A percentile compares a stretch with the other conserved stretches of the same genome.
Conservation (phyloP, 225 moss, liverwort and hornwort genomes). For the Sphagnum tenellum region DNA sequence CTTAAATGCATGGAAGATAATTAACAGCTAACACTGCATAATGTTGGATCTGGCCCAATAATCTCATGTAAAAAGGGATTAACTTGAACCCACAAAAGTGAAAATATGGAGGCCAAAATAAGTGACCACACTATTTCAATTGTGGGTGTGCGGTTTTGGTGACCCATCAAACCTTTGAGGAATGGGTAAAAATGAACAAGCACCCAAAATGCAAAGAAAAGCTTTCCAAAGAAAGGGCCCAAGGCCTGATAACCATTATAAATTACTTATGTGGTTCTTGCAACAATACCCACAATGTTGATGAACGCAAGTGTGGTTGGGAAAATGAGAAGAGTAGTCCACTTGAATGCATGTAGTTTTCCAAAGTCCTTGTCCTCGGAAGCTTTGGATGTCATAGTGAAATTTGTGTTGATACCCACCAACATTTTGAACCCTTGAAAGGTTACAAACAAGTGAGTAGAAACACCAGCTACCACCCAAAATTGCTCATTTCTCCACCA, state of each 20-base stretch:
- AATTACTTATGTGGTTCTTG: slow-evolving; percentile 83
- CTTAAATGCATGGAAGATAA: no score
- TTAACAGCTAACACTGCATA: slow-evolving; percentile 62
- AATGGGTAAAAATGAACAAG: slow-evolving; percentile 94
- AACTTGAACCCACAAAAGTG: slow-evolving; percentile 82
- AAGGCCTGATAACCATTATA: slow-evolving; percentile 87
- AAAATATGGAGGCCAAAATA: slow-evolving; percentile 91
- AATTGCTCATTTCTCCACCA: slow-evolving; percentile 99
- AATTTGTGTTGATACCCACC: slow-evolving; percentile 81
- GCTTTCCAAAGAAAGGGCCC: slow-evolving; percentile 91
- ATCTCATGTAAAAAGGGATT: slow-evolving; percentile 66
- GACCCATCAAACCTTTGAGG: slow-evolving; percentile 94
- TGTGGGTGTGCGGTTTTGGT: slow-evolving; percentile 85
- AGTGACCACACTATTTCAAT: slow-evolving; percentile 96
- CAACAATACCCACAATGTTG: slow-evolving; percentile 90
- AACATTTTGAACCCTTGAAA: slow-evolving; percentile 93
- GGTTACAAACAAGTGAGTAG: slow-evolving; percentile 81
- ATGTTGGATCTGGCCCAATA: slow-evolving; percentile 44
- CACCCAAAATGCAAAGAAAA: slow-evolving; percentile 99
- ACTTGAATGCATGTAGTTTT: slow-evolving; percentile 75
- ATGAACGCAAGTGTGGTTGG: slow-evolving; percentile 80
- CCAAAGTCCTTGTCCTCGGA: slow-evolving; percentile 72
- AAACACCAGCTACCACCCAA: slow-evolving; percentile 93
- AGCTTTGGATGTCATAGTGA: slow-evolving; percentile 83
- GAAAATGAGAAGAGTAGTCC: slow-evolving; percentile 74